Percentiles rank a stretch among this genome's conserved stretches.
Evolutionary conservation across 345 rosid genomes (phyloP).

Genomic region (Salix dunnii): DNA sequence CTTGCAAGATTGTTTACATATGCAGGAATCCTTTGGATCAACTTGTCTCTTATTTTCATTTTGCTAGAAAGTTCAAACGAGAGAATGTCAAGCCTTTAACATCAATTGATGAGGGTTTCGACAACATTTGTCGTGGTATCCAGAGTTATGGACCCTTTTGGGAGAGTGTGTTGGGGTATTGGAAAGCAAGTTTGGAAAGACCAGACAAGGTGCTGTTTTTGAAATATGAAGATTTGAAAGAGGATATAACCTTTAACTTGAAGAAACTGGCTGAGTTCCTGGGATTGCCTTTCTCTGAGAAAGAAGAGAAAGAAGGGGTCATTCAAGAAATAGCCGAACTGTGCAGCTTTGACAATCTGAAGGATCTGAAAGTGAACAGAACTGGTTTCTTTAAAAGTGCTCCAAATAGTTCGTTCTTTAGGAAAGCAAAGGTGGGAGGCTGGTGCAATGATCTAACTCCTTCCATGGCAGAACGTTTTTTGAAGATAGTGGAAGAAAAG

Average conservation of each 20-base stretch:
- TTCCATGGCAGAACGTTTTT: constrained; percentile 3
- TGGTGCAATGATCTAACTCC: constrained; percentile 17
- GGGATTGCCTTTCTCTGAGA: constrained; percentile 2
- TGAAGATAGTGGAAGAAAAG: constrained; percentile 38
- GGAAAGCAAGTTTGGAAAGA: no score
- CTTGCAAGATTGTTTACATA: constrained; percentile 17
- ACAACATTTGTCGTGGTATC: not conserved
- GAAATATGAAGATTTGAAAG: constrained; percentile 38
- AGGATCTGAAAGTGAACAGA: constrained; percentile 2
- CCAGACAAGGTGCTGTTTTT: constrained; percentile 20
- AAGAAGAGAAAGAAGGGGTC: constrained; percentile 8
- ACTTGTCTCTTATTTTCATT: not conserved
- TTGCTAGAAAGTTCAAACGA: constrained; percentile 16
- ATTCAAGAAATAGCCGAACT: not conserved
- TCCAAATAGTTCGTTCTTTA: constrained; percentile 10
- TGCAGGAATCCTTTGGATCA: constrained; percentile 26
- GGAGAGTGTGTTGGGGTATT: no score
- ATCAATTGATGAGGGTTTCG: constrained; percentile 32
- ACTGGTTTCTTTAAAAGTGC: no score
- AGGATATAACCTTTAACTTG: constrained; percentile 13
- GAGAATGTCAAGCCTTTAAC: constrained; percentile 2
- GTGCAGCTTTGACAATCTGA: not conserved
- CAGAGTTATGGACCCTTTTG: no score
- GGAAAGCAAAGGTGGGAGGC: constrained; percentile 19
- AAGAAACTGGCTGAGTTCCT: constrained; percentile 23